phyloP scores from a whole-genome alignment of 495 filamentous ascomycete genomes.

The Penicillium subrubescens region DNA sequence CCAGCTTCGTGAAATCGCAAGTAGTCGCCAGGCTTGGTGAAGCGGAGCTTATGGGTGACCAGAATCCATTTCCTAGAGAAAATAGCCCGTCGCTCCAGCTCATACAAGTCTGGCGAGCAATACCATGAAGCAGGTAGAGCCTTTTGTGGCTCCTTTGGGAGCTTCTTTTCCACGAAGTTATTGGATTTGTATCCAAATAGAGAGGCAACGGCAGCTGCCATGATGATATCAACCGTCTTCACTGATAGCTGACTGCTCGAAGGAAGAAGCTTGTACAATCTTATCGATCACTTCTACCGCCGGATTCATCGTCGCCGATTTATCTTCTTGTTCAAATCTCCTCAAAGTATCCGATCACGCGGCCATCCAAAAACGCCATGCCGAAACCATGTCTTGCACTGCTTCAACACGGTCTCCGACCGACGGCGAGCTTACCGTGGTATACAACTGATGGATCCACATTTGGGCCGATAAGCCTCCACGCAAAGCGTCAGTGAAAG shows the following conservation, averaged over 20 bases:
- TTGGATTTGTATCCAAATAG: slow-evolving; percentile 24
- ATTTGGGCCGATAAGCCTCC: background rate
- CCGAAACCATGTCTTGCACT: background rate
- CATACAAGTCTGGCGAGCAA: slow-evolving; percentile 48
- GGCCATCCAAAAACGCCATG: slow-evolving; percentile 2
- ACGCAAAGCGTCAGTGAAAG: background rate
- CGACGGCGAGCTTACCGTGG: slow-evolving; percentile 16
- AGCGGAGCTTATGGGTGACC: slow-evolving; percentile 47
- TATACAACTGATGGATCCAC: background rate
- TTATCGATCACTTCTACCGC: background rate
- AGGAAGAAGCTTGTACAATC: background rate
- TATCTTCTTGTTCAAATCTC: background rate
- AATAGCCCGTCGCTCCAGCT: slow-evolving; percentile 54
- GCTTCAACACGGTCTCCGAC: background rate
- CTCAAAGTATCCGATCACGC: slow-evolving; percentile 7
- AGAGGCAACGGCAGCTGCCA: slow-evolving; percentile 25
- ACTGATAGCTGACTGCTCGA: background rate
- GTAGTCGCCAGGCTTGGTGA: slow-evolving; percentile 51
- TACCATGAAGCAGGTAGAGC: slow-evolving; percentile 56
- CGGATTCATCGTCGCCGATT: background rate
- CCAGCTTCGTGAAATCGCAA: slow-evolving; percentile 48
- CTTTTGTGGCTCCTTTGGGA: slow-evolving; percentile 24
- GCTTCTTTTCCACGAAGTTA: slow-evolving; percentile 7
- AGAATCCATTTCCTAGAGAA: slow-evolving; percentile 55
- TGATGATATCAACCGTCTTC: slow-evolving; percentile 8